These are phyloP conservation scores for Termitomyces sp. DNA, from an alignment of 768 basidiomycete species.

Conservation along the genomic window DNA sequence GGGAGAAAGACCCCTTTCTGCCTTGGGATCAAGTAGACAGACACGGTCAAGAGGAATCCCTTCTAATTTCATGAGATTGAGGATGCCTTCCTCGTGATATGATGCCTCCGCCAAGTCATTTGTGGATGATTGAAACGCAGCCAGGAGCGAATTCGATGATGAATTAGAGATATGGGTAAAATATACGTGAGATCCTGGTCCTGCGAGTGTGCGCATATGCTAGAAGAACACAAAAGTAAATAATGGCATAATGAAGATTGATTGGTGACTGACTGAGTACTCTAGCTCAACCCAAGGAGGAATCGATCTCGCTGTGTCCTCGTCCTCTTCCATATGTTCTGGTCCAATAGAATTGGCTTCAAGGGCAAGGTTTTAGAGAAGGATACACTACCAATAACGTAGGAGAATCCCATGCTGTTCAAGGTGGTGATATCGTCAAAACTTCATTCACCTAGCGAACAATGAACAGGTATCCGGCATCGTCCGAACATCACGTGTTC, in stretches of 20 bases:
- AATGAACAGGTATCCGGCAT: too few species aligned
- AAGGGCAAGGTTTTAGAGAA: neutral
- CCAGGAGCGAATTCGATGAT: constrained; percentile 51
- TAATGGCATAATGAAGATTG: neutral
- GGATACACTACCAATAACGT: constrained; percentile 46
- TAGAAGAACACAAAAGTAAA: constrained; percentile 19
- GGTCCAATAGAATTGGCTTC: constrained; percentile 8
- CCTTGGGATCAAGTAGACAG: constrained; percentile 93
- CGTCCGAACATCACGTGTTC: too few species aligned
- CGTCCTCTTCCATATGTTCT: constrained; percentile 98
- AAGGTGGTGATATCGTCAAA: neutral
- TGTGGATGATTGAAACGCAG: constrained; percentile 22
- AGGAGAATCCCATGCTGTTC: constrained; percentile 39
- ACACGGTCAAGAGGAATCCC: constrained; percentile 51
- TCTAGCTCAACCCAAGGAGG: constrained; percentile 93
- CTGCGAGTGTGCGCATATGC: constrained; percentile 84
- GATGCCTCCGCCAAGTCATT: constrained; percentile 28
- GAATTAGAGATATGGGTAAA: constrained; percentile 85
- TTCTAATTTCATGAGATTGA: constrained; percentile 48
- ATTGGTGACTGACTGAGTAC: constrained; percentile 55
- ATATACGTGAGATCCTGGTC: constrained; percentile 54
- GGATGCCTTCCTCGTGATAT: constrained; percentile 47
- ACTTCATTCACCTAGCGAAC: too few species aligned
- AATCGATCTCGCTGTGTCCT: constrained; percentile 59
- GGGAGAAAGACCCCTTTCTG: constrained; percentile 60